These are phyloP conservation scores for Phytophthora fragariae DNA, from an alignment of 352 stramenopile genomes.

Conservation along the genomic window DNA sequence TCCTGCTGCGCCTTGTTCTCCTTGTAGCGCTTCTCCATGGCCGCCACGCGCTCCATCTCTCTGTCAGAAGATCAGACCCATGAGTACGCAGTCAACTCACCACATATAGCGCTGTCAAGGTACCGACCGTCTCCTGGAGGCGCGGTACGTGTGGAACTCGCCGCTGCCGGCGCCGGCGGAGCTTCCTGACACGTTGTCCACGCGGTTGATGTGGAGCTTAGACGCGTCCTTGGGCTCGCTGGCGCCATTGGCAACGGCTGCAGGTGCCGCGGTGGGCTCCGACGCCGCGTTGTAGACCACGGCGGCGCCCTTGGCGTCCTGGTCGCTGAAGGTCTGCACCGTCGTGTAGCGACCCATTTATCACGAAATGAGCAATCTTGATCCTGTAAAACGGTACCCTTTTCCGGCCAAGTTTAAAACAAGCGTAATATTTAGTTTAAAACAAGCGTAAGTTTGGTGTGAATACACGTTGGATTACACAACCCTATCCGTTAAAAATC, in stretches of 20 bases:
- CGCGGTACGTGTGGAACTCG: slow-evolving; percentile 98
- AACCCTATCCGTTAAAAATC: neutral
- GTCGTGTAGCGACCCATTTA: slow-evolving; percentile 81
- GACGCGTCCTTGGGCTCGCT: slow-evolving; percentile 28
- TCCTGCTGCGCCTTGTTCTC: slow-evolving; percentile 64
- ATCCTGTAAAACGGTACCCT: neutral
- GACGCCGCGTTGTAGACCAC: slow-evolving; percentile 54
- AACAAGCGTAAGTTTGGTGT: neutral
- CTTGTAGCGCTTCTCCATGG: slow-evolving; percentile 89
- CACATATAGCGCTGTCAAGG: neutral
- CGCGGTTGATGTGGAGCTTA: slow-evolving; percentile 73
- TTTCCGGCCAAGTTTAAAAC: neutral
- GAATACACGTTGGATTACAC: neutral
- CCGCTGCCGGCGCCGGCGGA: slow-evolving; percentile 94
- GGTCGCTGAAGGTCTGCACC: slow-evolving; percentile 86
- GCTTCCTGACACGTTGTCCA: slow-evolving; percentile 96
- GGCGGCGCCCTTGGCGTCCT: slow-evolving; percentile 76
- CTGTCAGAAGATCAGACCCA: slow-evolving; percentile 28
- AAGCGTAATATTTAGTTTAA: neutral
- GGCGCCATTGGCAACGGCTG: neutral
- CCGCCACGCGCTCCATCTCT: slow-evolving; percentile 92
- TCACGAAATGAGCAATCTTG: neutral
- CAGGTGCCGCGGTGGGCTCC: slow-evolving; percentile 1
- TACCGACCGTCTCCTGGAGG: slow-evolving; percentile 88
- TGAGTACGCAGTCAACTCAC: neutral